Conservation (phyloP, 1,139 yeast genomes). For the Suhomyces bribrorum region DNA sequence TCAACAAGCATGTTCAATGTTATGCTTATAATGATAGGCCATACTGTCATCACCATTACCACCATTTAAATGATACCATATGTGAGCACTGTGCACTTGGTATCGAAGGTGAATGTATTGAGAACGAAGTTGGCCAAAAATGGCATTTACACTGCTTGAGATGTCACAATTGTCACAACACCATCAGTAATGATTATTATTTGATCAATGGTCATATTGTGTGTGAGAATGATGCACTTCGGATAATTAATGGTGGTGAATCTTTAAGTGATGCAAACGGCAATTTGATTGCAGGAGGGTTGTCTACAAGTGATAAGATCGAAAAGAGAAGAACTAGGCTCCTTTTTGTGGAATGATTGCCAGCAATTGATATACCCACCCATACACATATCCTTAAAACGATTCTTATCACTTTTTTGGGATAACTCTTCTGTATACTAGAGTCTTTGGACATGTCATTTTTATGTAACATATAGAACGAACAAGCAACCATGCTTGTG, state of each 20-base stretch:
- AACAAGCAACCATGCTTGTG: too few species aligned
- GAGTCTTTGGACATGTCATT: constrained; percentile 3
- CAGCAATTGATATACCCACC: too few species aligned
- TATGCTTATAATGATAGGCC: constrained; percentile 80
- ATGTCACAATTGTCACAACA: constrained; percentile 52
- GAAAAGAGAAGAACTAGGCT: constrained; percentile 49
- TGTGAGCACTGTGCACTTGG: constrained; percentile 73
- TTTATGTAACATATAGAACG: constrained; percentile 4
- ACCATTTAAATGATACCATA: constrained; percentile 67
- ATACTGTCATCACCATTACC: constrained; percentile 82
- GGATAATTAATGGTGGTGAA: constrained; percentile 27
- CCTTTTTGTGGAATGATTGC: constrained; percentile 36
- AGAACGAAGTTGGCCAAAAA: constrained; percentile 65
- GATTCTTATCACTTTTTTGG: too few species aligned
- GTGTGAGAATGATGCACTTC: constrained; percentile 50
- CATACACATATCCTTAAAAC: too few species aligned
- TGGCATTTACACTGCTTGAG: constrained; percentile 67
- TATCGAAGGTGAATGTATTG: constrained; percentile 90
- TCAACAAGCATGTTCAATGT: constrained; percentile 66
- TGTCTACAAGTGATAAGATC: constrained; percentile 35
- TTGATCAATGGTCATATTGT: constrained; percentile 50
- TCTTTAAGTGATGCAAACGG: constrained; percentile 27
- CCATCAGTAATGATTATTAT: constrained; percentile 57
- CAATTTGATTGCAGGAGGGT: constrained; percentile 23
- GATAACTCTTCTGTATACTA: not conserved